Base-by-base conservation (phyloP, 805 yeast species). In the Limtongia smithiae region DNA sequence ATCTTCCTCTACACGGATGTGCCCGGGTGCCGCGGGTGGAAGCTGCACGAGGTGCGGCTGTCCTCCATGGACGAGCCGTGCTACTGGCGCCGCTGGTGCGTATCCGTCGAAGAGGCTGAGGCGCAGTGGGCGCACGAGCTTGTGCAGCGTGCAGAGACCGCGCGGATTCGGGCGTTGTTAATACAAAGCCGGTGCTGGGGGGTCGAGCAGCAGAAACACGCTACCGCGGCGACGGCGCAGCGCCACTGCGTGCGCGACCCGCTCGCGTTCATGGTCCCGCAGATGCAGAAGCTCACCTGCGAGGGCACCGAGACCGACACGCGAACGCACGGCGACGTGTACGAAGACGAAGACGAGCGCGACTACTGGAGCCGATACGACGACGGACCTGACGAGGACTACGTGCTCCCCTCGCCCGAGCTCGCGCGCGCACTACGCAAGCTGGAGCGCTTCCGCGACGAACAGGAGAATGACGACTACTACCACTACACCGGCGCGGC, bases 71-170 rank as follows among this genome's bases (percentile, higher is more conserved):
- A 52, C 32, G 56, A 50, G 35, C 37, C 33, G 30, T 30, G 31
- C 31, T 52, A 52, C 30, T 52, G 56, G 56, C 46, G 50, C 6
- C 40, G 42, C 5, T 49, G 56, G 55, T 20, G 32, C 9, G 22
- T 25, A 8, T 32, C 56, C 11, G 47, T 49, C 27, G 42, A 15
- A 7, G 46, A 48, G 22, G 56, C 56, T 3, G 56, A 52, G 41
- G 21, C 1, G n/a, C 27, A 14, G 15, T 52, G 56, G 56, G 6
- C 3, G 9, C 17, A 18, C 4, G 41, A 39, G 28, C 20, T 31
- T 3, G 50, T 27, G 8, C n/a, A 3, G 22, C 43, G 45, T 20
- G 44, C 15, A 9, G 56, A 50, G 31, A 44, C 42, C 33, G 24
- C n/a, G 8, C 35, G 30, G 15, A 52, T 52, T 22, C 30, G 30